These are phyloP conservation scores for Stachybotrys elegans DNA, from an alignment of 2,329 filamentous ascomycete genomes.

Conservation along the genomic window DNA sequence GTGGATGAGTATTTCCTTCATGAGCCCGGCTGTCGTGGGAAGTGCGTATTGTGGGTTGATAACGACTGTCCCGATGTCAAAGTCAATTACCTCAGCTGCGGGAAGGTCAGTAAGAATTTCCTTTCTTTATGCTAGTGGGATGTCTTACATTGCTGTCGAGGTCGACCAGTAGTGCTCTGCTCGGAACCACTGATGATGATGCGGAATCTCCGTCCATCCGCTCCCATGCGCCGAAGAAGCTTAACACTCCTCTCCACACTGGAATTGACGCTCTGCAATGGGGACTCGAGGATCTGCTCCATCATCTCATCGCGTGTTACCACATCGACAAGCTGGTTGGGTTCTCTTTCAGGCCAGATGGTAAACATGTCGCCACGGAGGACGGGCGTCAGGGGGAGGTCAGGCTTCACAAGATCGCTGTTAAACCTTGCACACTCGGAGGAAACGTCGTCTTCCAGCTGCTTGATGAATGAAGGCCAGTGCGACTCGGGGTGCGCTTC, in stretches of 20 bases:
- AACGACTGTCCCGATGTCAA: conserved; percentile 20
- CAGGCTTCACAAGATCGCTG: conserved; percentile 20
- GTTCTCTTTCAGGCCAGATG: conserved; percentile 24
- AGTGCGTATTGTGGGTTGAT: conserved; percentile 24
- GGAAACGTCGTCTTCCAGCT: conserved; percentile 26
- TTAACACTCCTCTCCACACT: conserved; percentile 17
- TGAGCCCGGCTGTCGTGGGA: conserved; percentile 11
- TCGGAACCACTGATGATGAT: conserved; percentile 18
- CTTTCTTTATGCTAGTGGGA: accelerated
- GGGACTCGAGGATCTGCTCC: conserved; percentile 23
- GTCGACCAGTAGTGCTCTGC: conserved; percentile 11
- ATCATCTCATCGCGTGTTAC: conserved; percentile 26
- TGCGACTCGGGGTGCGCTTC: conserved; percentile 18
- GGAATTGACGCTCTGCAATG: conserved; percentile 12
- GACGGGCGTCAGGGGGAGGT: conserved; percentile 9
- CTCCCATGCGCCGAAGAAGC: conserved; percentile 20
- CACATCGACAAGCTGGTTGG: conserved; percentile 20
- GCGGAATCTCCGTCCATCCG: conserved; percentile 19
- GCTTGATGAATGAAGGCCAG: conserved; percentile 27
- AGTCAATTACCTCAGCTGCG: conserved; percentile 22
- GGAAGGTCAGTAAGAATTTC: conserved; percentile 4
- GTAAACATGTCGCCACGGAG: conserved; percentile 18
- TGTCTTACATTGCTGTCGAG: conserved; percentile 16
- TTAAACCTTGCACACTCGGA: conserved; percentile 19
- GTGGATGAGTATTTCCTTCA: conserved; percentile 22